These are phyloP conservation scores for Colletotrichum camelliae DNA, from an alignment of 2,329 filamentous ascomycete species.

Conservation along the genomic window DNA sequence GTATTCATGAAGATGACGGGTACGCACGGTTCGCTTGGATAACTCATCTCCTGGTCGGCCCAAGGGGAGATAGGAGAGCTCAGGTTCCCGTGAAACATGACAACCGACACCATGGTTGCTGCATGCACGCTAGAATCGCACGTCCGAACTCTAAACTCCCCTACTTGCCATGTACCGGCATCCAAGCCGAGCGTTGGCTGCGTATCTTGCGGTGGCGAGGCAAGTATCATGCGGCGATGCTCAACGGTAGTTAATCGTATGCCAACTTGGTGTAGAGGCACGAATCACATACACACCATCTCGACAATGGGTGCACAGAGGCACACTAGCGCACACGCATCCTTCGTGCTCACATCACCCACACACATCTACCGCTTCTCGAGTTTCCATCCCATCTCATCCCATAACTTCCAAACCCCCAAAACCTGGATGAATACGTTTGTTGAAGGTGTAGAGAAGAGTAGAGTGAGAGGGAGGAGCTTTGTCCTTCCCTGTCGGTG, in stretches of 20 bases:
- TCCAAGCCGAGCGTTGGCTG: background rate
- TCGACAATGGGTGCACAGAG: background rate
- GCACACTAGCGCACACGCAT: background rate
- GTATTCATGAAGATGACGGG: background rate
- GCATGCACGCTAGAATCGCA: background rate
- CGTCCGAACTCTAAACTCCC: background rate
- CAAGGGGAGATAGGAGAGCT: background rate
- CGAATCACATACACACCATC: background rate
- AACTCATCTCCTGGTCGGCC: background rate
- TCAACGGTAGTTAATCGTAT: background rate
- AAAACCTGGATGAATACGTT: background rate
- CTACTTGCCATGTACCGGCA: background rate
- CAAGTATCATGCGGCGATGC: background rate
- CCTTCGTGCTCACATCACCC: background rate
- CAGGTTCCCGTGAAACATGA: constrained; percentile 7
- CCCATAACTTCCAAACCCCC: background rate
- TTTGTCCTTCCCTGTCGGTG: background rate
- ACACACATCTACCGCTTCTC: background rate
- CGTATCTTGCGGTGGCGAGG: background rate
- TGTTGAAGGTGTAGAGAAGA: background rate
- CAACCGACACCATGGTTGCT: background rate
- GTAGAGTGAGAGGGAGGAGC: background rate
- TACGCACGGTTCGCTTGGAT: background rate
- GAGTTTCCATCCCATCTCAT: background rate
- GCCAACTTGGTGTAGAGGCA: background rate